phyloP scores from a whole-genome alignment of 2,329 filamentous ascomycete genomes.

The Neopestalotiopsis rosae region DNA sequence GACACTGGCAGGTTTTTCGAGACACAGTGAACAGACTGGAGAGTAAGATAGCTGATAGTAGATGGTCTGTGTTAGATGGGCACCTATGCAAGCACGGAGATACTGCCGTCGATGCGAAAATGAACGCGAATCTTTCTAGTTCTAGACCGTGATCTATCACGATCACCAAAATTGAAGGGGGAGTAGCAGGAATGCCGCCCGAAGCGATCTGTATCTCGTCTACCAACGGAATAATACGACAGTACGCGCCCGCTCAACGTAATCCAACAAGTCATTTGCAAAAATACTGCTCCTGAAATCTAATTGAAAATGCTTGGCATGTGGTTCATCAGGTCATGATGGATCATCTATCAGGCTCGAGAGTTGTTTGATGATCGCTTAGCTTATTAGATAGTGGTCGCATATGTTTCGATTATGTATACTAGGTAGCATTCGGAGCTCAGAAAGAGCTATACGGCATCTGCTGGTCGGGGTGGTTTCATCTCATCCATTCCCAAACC shows the following conservation, averaged over 20 bases:
- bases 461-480: not conserved
- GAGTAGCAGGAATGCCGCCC: not conserved
- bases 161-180: not conserved
- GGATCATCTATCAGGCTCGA: not conserved
- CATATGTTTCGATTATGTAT: not conserved
- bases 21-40: not conserved
- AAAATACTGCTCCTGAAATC: not conserved
- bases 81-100: slow-evolving; percentile 11
- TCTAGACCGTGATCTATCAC: slow-evolving; percentile 10
- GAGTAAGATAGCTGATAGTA: not conserved
- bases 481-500: not conserved
- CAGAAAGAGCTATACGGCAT: not conserved
- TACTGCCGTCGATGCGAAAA: not conserved
- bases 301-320: not conserved
- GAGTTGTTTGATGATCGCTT: not conserved
- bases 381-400: not conserved
- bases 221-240: not conserved
- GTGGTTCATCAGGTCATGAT: not conserved
- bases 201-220: not conserved
- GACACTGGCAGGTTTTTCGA: not conserved
- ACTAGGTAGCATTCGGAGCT: not conserved
- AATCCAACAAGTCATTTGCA: not conserved
- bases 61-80: not conserved
- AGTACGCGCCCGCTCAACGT: not conserved
- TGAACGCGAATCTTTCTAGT: too few relatives aligned